These are phyloP conservation scores for Lachnellula arida DNA, from an alignment of 2,329 filamentous ascomycete species.

Conservation along the genomic window DNA sequence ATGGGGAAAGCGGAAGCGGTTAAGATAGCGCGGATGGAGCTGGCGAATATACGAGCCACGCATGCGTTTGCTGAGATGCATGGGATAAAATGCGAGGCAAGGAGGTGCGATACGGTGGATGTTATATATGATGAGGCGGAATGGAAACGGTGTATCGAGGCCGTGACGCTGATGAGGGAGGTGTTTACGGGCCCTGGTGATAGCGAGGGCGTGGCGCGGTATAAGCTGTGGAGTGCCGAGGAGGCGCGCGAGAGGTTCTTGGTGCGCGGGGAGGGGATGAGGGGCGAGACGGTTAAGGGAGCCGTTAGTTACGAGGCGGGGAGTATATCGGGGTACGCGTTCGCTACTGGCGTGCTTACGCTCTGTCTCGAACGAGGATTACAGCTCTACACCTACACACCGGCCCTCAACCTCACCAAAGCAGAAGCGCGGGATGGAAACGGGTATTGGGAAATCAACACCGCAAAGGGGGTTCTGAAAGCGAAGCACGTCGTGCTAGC, in stretches of 20 bases:
- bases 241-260: slow-evolving; percentile 40
- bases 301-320: slow-evolving; percentile 34
- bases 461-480: slow-evolving; percentile 38
- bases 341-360: slow-evolving; percentile 24
- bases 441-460: slow-evolving; percentile 38
- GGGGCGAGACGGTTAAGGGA: slow-evolving; percentile 14
- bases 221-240: slow-evolving; percentile 39
- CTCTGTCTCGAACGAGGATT: slow-evolving; percentile 25
- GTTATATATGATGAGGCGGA: slow-evolving; percentile 33
- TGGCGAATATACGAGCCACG: slow-evolving; percentile 48
- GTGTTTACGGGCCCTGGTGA: slow-evolving; percentile 37
- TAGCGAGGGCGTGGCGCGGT: slow-evolving; percentile 38
- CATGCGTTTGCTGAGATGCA: slow-evolving; percentile 48
- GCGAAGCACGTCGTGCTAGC: slow-evolving; percentile 45
- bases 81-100: slow-evolving; percentile 43
- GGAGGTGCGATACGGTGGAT: slow-evolving; percentile 33
- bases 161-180: slow-evolving; percentile 40
- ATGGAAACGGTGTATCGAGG: slow-evolving; percentile 22
- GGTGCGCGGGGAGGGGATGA: slow-evolving; percentile 20
- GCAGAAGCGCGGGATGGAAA: slow-evolving; percentile 4
- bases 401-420: slow-evolving; percentile 18
- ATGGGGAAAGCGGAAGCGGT: slow-evolving; percentile 12
- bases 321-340: slow-evolving; percentile 34
- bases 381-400: slow-evolving; percentile 23
- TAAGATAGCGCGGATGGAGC: slow-evolving; percentile 43